Base-by-base conservation (phyloP, 352 stramenopile species). In the Globisporangium apiculatum region DNA sequence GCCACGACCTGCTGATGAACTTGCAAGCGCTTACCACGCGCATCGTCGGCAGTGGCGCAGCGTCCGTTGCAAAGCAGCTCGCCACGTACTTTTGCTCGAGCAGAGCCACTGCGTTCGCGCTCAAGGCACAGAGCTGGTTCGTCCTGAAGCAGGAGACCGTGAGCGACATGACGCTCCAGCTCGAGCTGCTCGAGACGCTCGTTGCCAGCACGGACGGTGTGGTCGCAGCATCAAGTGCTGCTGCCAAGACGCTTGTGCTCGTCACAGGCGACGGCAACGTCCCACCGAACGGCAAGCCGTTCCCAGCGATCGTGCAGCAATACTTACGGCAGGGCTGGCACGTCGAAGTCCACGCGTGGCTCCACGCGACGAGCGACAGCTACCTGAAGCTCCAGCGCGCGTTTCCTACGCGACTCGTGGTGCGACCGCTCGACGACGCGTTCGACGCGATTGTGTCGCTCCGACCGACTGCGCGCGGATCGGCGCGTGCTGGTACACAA, bases 311-410 rank as follows among this genome's bases (percentile, higher is more conserved):
- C 12, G 45, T 76, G 55, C 53, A 55, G 24, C 56, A 55, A 51
- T 79, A 74, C n/a, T 37, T 79, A 2, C 57, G 65, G 3, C 65
- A 74, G 37, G 62, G 62, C 24, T 79, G 71, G 71, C 65, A 47
- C 15, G 61, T 74, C 4, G 68, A 79, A 49, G 56, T 79, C n/a
- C 68, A 79, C 35, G 66, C 68, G 58, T 79, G 71, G 71, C 48
- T 79, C 36, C 55, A 64, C n/a, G 59, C 67, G 31, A 57, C 69
- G 24, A 67, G 58, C 24, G 60, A 66, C n/a, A 65, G 52, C 50
- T 76, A 76, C 40, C 55, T 79, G 42, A 58, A 72, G 0, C 65
- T 68, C 1, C 71, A 74, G 43, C 49, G 61, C 18, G 51, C 68
- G 54, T 61, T 73, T 57, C 65, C 56, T 11, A 58, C 48, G 12